phyloP scores from a whole-genome alignment of 2,329 filamentous ascomycete genomes.

The Penicillium sp. region DNA sequence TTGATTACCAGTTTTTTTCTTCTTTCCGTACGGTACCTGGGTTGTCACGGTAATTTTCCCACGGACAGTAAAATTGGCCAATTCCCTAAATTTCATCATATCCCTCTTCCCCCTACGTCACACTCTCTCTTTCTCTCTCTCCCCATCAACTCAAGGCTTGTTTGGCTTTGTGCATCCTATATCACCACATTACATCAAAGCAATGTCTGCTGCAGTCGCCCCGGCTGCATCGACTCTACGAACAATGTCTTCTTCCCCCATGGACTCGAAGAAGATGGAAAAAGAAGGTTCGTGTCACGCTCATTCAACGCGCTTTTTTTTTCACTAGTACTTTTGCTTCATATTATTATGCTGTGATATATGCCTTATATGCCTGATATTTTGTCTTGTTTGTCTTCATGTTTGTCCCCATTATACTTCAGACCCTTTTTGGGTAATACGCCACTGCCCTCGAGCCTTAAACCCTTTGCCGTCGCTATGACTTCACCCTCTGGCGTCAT shows the following conservation, averaged over 20 bases:
- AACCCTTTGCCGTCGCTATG: conserved; percentile 36
- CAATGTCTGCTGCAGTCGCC: conserved; percentile 46
- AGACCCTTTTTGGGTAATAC: conserved; percentile 33
- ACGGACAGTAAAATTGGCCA: conserved; percentile 3
- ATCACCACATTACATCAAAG: conserved; percentile 17
- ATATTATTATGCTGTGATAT: background rate
- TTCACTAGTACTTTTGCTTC: conserved; percentile 16
- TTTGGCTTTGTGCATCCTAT: conserved; percentile 19
- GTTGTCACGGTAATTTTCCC: conserved; percentile 1
- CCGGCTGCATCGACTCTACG: conserved; percentile 35
- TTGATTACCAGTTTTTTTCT: background rate
- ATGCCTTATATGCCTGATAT: background rate
- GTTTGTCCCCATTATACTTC: conserved; percentile 16
- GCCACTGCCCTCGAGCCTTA: conserved; percentile 33
- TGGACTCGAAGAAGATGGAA: conserved; percentile 47
- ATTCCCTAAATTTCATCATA: conserved; percentile 35
- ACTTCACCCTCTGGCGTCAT: conserved; percentile 41
- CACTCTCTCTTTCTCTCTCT: conserved; percentile 31
- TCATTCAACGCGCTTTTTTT: conserved; percentile 11
- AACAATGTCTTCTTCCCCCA: conserved; percentile 40
- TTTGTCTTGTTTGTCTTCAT: conserved; percentile 7
- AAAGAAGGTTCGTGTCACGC: conserved; percentile 41
- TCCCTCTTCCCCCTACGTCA: conserved; percentile 43
- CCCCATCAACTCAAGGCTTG: conserved; percentile 18
- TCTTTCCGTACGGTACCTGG: conserved; percentile 1